phyloP scores from a whole-genome alignment of 2,329 filamentous ascomycete species.

The Leptographium radiaticola region DNA sequence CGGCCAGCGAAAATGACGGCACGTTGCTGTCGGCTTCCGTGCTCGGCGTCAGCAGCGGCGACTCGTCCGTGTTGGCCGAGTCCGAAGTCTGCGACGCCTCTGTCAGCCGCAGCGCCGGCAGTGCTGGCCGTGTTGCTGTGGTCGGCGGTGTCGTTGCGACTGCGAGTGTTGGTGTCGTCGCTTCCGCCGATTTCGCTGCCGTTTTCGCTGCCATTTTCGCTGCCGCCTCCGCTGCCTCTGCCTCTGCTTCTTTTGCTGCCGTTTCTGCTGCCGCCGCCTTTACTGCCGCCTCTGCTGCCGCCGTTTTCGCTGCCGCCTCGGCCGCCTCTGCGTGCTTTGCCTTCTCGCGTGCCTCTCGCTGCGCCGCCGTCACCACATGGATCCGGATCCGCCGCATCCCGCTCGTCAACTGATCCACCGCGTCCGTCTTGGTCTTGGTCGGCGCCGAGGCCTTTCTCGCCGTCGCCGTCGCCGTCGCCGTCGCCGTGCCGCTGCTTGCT shows the following conservation, averaged over 20 bases:
- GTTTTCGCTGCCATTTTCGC: too few species aligned
- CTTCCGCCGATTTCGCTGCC: too few species aligned
- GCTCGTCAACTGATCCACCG: constrained; percentile 41
- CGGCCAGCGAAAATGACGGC: neutral
- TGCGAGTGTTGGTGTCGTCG: neutral
- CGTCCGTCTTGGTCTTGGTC: constrained; percentile 19
- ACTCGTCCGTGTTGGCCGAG: constrained; percentile 7
- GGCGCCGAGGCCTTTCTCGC: constrained; percentile 10
- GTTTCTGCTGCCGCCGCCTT: neutral
- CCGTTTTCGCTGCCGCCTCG: neutral
- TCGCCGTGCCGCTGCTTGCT: neutral
- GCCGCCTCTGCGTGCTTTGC: constrained; percentile 1
- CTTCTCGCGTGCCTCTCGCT: constrained; percentile 38
- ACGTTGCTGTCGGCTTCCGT: neutral
- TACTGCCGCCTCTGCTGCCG: neutral
- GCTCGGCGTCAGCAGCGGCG: constrained; percentile 7
- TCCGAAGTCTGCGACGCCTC: constrained; percentile 7
- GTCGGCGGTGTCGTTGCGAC: neutral
- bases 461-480: constrained; percentile 3
- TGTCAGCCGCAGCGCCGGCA: constrained; percentile 3
- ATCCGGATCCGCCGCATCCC: constrained; percentile 53
- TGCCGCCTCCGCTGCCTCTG: neutral
- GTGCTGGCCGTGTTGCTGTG: neutral
- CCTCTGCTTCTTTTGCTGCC: neutral
- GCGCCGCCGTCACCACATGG: constrained; percentile 44